Evolutionary conservation across 1,139 yeast genomes (phyloP), one percentile per base, ranked within the genome.

Genomic region (Maudiozyma humilis): DNA sequence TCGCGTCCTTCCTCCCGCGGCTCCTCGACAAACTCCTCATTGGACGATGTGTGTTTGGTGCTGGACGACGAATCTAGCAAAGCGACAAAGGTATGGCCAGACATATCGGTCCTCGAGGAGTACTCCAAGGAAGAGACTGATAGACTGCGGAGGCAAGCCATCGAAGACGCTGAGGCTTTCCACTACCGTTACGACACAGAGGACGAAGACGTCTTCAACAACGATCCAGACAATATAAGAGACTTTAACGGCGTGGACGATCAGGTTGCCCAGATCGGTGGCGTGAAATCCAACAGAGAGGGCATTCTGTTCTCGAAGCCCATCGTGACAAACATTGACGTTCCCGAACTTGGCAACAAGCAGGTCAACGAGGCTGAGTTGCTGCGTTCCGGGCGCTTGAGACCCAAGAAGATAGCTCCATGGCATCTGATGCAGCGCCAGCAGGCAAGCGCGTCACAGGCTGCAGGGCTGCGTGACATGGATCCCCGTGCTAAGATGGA

Each of bases 11-110:
- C 62, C 31, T 51, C 62, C 25, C 43, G 62, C 46, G 73, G 89
- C 50, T 72, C 83, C 14, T 77, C 88, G 25, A 80, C 78, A 46
- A 69, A 71, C 10, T 79, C 91, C 5, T 83, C 95, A 0, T 66
- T 89, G 47, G 89, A 83, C 59, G 97, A 91, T 63, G 98, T 91
- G 31, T 86, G 94, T 59, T 76, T 84, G 60, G 93, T 93, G 1
- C 61, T 82, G 27, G 83, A 76, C 40, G 73, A 70, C 40, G 73
- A 70, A 39, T 77, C 70, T 29, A 64, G 60, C 31, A 59, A 56
- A 12, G 60, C 60, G 13, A 42, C 52, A 25, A 59, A 58, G 36
- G 45, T 49, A 17, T 89, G 96, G 97, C 97, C 97, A 0, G 96
- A 91, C 58, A 68, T 86, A 33, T 60, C 69, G 32, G 76, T 85